phyloP scores from a whole-genome alignment of 805 yeast species.

The Jamesozyma lodderae region DNA sequence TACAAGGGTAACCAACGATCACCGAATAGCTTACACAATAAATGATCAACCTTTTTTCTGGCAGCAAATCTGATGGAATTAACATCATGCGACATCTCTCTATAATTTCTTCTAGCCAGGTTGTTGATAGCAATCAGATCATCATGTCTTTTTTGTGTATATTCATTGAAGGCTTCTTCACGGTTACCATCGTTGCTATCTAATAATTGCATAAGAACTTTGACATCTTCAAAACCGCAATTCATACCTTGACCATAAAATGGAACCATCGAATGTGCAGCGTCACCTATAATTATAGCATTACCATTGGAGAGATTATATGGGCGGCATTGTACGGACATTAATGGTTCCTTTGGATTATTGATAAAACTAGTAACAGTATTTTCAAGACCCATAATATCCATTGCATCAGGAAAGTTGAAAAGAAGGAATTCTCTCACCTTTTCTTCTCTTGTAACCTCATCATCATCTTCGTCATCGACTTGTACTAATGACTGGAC shows the following conservation, averaged over 20 bases:
- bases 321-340: conserved; percentile 62
- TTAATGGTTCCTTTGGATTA: conserved; percentile 69
- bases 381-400: conserved; percentile 51
- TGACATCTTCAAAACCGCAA: conserved; percentile 89
- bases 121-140: conserved; percentile 72
- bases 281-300: conserved; percentile 75
- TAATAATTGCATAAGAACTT: conserved; percentile 47
- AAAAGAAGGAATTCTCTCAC: conserved; percentile 45
- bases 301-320: conserved; percentile 53
- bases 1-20: conserved; percentile 77
- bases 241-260: conserved; percentile 97
- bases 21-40: conserved; percentile 49
- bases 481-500: conserved; percentile 45
- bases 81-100: conserved; percentile 81
- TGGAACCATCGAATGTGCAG: conserved; percentile 97
- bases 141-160: conserved; percentile 45
- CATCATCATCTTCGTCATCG: too few relatives aligned
- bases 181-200: conserved; percentile 34
- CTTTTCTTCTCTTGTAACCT: conserved; percentile 31
- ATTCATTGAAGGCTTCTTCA: conserved; percentile 42
- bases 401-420: conserved; percentile 69
- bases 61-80: conserved; percentile 49
- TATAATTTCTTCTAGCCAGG: conserved; percentile 71
- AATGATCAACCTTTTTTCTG: conserved; percentile 59
- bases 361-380: conserved; percentile 42